A percentile compares a stretch with the other conserved stretches of the same genome.
Evolutionary conservation across 257 asterid species (phyloP).

Genomic region (Marsdenia floribunda): DNA sequence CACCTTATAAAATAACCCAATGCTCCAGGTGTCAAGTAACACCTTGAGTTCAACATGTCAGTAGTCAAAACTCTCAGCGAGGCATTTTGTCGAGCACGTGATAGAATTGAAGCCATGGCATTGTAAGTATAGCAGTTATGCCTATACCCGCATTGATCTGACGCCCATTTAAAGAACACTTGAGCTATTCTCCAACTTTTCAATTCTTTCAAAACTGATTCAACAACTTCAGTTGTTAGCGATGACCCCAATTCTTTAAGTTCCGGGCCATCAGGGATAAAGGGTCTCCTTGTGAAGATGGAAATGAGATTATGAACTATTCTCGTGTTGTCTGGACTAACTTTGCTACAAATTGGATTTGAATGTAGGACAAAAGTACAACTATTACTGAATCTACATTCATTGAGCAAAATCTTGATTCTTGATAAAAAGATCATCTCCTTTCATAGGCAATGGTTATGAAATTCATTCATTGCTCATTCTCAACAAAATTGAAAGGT

Average conservation of each 20-base stretch:
- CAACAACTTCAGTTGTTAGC: slow-evolving; percentile 63
- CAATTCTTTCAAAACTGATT: slow-evolving; percentile 52
- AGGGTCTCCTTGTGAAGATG: slow-evolving; percentile 45
- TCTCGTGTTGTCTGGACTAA: not conserved
- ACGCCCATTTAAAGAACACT: slow-evolving; percentile 69
- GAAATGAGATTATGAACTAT: slow-evolving; percentile 40
- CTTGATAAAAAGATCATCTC: slow-evolving; percentile 2
- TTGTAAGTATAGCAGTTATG: slow-evolving; percentile 69
- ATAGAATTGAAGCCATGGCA: slow-evolving; percentile 62
- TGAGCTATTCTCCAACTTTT: slow-evolving; percentile 63
- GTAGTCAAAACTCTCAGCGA: slow-evolving; percentile 46
- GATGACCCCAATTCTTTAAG: slow-evolving; percentile 51
- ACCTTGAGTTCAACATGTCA: slow-evolving; percentile 29
- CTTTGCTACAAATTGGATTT: slow-evolving; percentile 16
- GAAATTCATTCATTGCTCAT: no score
- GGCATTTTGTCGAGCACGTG: slow-evolving; percentile 84
- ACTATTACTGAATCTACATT: no score
- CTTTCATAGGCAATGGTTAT: not conserved
- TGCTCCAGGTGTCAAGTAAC: slow-evolving; percentile 73
- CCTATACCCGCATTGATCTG: slow-evolving; percentile 47
- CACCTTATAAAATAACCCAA: slow-evolving; percentile 81
- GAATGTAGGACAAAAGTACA: slow-evolving; percentile 4
- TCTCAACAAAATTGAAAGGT: no score
- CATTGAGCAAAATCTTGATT: slow-evolving; percentile 3
- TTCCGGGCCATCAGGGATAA: slow-evolving; percentile 40